Conservation (phyloP, 1,139 yeast genomes). For the Hemisphaericaspora xylofermentans region DNA sequence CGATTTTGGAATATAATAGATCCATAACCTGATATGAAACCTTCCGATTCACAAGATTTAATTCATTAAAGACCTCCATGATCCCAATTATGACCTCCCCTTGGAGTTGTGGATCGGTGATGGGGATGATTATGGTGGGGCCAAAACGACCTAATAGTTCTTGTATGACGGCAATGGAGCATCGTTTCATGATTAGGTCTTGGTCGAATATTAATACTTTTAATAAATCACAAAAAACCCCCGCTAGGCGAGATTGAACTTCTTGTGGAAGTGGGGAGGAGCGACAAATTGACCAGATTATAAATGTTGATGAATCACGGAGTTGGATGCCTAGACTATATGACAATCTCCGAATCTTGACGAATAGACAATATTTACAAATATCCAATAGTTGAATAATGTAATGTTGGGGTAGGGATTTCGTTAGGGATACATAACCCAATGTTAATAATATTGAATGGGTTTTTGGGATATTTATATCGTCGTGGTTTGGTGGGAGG, state of each 20-base stretch:
- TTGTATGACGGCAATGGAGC: constrained; percentile 84
- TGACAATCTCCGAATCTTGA: constrained; percentile 52
- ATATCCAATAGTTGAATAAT: constrained; percentile 29
- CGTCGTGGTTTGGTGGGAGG: constrained; percentile 10
- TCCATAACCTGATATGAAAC: constrained; percentile 12
- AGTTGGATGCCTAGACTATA: constrained; percentile 63
- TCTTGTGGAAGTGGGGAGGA: constrained; percentile 14
- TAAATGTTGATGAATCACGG: constrained; percentile 82
- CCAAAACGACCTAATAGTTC: constrained; percentile 82
- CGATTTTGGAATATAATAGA: constrained; percentile 9
- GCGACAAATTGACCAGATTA: constrained; percentile 45
- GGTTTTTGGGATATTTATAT: constrained; percentile 24
- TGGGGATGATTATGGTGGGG: constrained; percentile 14
- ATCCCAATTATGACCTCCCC: constrained; percentile 47
- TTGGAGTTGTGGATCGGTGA: constrained; percentile 17
- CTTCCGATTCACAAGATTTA: constrained; percentile 6
- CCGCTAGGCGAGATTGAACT: constrained; percentile 16
- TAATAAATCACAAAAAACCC: constrained; percentile 45
- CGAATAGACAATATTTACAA: constrained; percentile 47
- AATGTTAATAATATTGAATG: constrained; percentile 38
- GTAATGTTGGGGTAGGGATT: constrained; percentile 25
- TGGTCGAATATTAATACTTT: constrained; percentile 63
- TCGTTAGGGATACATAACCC: constrained; percentile 35
- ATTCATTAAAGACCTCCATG: constrained; percentile 49
- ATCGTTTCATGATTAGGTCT: constrained; percentile 73